Evolutionary conservation across 1,284 basidiomycete genomes (phyloP).

Genomic region (Paramarasmius palmivorus): DNA sequence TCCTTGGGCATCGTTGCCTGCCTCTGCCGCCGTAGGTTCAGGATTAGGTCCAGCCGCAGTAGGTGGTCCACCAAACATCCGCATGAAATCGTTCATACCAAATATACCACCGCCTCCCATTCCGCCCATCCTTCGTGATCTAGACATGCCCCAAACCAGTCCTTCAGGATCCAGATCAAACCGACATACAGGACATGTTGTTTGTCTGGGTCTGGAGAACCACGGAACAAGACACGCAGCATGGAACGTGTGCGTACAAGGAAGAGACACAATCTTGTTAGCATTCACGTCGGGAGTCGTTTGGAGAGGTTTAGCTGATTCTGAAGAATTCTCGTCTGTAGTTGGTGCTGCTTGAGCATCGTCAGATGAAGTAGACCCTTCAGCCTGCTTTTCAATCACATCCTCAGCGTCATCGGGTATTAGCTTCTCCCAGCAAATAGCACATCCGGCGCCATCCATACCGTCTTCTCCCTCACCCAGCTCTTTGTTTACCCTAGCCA

Average conservation of each 20-base stretch:
- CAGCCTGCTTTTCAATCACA: constrained; percentile 27
- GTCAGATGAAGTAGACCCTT: constrained; percentile 19
- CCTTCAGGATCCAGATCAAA: constrained; percentile 76
- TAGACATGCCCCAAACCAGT: background rate
- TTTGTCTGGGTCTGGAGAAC: constrained; percentile 74
- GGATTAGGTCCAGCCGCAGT: background rate
- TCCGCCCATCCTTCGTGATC: background rate
- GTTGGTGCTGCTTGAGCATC: constrained; percentile 2
- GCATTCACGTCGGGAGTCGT: background rate
- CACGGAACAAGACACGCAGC: constrained; percentile 73
- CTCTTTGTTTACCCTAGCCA: constrained; percentile 58
- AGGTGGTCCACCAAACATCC: too few relatives aligned
- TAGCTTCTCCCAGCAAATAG: constrained; percentile 73
- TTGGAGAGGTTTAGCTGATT: background rate
- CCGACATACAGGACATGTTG: constrained; percentile 78
- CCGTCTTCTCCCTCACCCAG: constrained; percentile 35
- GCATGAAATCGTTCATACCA: background rate
- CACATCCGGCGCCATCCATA: constrained; percentile 54
- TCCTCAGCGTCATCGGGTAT: constrained; percentile 49
- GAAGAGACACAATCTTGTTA: constrained; percentile 60
- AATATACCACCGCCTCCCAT: constrained; percentile 24
- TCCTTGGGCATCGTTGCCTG: background rate
- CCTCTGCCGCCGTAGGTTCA: background rate
- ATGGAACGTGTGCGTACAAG: constrained; percentile 80
- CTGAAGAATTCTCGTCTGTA: background rate